Evolutionary conservation across 2,329 filamentous ascomycete genomes (phyloP), one percentile per base, ranked within the genome.

Genomic region (Dichotomopilus funicola): DNA sequence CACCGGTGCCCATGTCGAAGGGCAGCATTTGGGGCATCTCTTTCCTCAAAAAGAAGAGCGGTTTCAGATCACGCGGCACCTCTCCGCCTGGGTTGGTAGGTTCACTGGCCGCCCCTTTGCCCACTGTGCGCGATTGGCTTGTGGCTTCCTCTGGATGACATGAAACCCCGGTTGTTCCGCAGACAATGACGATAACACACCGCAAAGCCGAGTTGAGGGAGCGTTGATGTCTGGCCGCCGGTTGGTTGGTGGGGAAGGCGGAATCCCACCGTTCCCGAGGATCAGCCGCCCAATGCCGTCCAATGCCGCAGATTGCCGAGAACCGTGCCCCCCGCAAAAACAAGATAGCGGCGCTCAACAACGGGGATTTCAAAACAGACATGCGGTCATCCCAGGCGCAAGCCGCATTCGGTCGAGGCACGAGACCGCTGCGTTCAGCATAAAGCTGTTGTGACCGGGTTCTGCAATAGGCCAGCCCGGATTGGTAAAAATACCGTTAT

Each of bases 281-380:
- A 55, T 54, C 57, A 10, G 54, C 62, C 46, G 51, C 27, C 51
- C 19, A 59, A 64, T 66, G 64, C 67, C 67, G 67, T 56, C 33
- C 56, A 57, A 64, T 66, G 66, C 68, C 68, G 68, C 63, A 53
- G 49, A 31, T 66, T 57, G 62, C 68, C 68, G 68, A 55, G 42
- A 47, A 50, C 57, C 57, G 40, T n/a, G 12, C 51, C 48, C 38
- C 45, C 43, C 55, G 41, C 37, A 38, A 4, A 38, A 38, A 38
- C 8, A 38, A 38, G 12, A 38, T 38, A 27, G 19, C 19, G 19
- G 19, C 19, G 19, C 19, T 13, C 12, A n/a, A 12, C 40, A 42
- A 42, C 11, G 40, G 40, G 40, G 40, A n/a, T 42, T 56, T 51
- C 56, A 47, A 49, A 45, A 11, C 10, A 40, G 40, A 36, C 46